Conservation (phyloP, 495 filamentous ascomycete genomes). For the Cairneyella variabilis region DNA sequence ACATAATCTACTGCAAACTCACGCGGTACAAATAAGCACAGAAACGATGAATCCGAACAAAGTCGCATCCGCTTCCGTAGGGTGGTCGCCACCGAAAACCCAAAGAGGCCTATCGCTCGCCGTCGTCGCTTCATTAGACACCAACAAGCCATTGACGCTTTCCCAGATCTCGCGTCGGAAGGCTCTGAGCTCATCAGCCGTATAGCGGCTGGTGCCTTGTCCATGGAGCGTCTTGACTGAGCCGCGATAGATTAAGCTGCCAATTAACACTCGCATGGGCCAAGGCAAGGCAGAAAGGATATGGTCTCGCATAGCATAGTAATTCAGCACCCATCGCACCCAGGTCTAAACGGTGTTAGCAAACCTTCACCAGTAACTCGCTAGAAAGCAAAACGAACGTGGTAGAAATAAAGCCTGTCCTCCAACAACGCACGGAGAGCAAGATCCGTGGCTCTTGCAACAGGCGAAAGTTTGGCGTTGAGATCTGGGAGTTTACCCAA, state of each 20-base stretch:
- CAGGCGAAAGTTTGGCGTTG: conserved; percentile 35
- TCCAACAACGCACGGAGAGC: conserved; percentile 53
- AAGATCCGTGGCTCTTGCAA: conserved; percentile 43
- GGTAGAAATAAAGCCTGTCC: conserved; percentile 56
- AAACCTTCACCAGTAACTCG: no score
- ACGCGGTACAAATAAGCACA: conserved; percentile 49
- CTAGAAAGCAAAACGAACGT: no score
- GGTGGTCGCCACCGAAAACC: conserved; percentile 48
- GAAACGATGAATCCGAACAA: conserved; percentile 57
- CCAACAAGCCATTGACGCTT: conserved; percentile 37
- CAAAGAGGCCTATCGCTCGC: conserved; percentile 43
- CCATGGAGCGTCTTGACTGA: conserved; percentile 40
- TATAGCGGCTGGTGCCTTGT: conserved; percentile 52
- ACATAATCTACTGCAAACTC: no score
- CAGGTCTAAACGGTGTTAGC: no score
- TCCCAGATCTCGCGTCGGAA: conserved; percentile 52
- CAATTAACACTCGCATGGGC: conserved; percentile 49
- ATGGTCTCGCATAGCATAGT: conserved; percentile 55
- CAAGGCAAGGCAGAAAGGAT: conserved; percentile 47
- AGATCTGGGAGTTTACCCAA: conserved; percentile 42
- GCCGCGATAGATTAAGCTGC: conserved; percentile 43
- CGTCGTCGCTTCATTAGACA: conserved; percentile 17
- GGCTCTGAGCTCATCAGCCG: conserved; percentile 40
- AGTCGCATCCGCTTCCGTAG: conserved; percentile 53
- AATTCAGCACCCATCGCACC: conserved; percentile 58